A percentile compares a stretch with the other conserved stretches of the same genome.
Evolutionary conservation across 1,284 basidiomycete species (phyloP).

Genomic region (Cryptococcus sp.): DNA sequence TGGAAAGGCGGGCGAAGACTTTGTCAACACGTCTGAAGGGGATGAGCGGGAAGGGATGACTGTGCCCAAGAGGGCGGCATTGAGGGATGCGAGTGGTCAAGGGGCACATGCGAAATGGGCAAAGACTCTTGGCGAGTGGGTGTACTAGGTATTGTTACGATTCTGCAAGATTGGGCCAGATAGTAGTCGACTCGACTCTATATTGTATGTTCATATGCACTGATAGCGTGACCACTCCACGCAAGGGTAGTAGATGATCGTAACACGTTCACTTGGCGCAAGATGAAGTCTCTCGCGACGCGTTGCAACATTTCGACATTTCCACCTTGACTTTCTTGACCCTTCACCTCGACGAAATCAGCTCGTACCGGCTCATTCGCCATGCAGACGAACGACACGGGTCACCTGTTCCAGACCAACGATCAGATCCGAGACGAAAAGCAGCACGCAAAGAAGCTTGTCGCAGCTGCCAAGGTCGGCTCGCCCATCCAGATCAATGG

Average conservation of each 20-base stretch:
- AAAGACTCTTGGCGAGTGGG: constrained; percentile 22
- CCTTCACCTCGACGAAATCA: too few species aligned
- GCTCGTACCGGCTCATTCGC: too few species aligned
- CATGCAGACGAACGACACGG: constrained; percentile 48
- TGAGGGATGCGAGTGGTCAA: constrained; percentile 20
- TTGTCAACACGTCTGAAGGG: constrained; percentile 12
- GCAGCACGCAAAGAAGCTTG: constrained; percentile 59
- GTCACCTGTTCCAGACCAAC: constrained; percentile 62
- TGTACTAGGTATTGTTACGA: too few species aligned
- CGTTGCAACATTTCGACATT: too few species aligned
- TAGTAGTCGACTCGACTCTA: too few species aligned
- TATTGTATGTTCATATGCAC: too few species aligned
- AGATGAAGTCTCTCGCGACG: too few species aligned
- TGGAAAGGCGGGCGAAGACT: constrained; percentile 3
- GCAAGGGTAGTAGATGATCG: too few species aligned
- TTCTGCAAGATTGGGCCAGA: too few species aligned
- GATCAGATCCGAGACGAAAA: constrained; percentile 64
- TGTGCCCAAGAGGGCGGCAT: constrained; percentile 23
- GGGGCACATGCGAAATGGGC: constrained; percentile 25
- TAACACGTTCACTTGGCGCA: too few species aligned
- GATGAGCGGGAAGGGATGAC: constrained; percentile 22
- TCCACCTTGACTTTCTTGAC: too few species aligned
- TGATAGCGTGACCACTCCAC: too few species aligned
- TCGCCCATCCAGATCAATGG: constrained; percentile 64
- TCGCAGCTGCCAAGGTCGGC: constrained; percentile 62